Evolutionary conservation across 1,284 basidiomycete genomes (phyloP), one percentile per base, ranked within the genome.

Genomic region (Entoloma clypeatum): DNA sequence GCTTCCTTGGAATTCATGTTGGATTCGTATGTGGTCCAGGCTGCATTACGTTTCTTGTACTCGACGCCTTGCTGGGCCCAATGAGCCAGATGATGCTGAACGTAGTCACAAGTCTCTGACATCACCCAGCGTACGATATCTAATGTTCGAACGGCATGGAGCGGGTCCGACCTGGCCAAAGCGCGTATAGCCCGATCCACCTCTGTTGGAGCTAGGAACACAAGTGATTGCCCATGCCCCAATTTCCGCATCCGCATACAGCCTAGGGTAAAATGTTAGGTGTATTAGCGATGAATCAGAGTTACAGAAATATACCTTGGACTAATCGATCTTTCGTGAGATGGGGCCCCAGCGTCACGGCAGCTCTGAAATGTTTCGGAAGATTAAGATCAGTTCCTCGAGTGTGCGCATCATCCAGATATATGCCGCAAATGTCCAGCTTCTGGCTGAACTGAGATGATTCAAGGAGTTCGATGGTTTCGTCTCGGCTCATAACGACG

Each of bases 381-480:
- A 79, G 56, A 29, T 69, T 76, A 11, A 79, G 56, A 50, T 79
- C 76, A 0, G 74, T 78, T 5, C 77, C 77, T 19, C 77, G 58
- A 0, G 78, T 79, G 44, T 79, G 76, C 1, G 71, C 71, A 48
- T 80, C 77, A 30, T 79, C 77, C 0, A 80, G 66, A 44, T 80
- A 79, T 2, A 77, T 50, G 3, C 76, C 45, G 23, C 73, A 75
- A 46, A 63, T 58, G 11, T 68, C 62, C 0, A 78, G 54, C 39
- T 66, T 65, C 26, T 65, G 58, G 2, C 51, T 57, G 46, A 66
- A 75, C 0, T 66, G 62, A 2, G 76, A 79, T 4, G 67, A 62
- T 3, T 56, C 34, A 2, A 80, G 52, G 1, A 60, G 55, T 39
- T 74, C 69, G 0, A 56, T 53, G 2, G 39, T 52, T 0, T 65